A percentile compares a stretch with the other conserved stretches of the same genome.
Evolutionary conservation across 148 eudicot species (phyloP).

Genomic region (Cornus kousa): DNA sequence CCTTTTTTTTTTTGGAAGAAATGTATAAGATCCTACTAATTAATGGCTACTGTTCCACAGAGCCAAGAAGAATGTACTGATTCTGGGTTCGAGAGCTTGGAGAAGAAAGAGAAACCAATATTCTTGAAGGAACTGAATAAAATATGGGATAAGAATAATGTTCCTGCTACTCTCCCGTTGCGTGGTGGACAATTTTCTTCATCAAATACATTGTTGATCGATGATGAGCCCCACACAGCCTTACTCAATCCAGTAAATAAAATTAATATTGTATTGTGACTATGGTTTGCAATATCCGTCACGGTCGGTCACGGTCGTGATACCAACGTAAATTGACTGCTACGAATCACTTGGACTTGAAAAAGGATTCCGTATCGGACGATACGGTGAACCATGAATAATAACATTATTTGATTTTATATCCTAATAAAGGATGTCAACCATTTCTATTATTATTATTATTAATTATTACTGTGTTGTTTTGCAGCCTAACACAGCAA

Average conservation of each 20-base stretch:
- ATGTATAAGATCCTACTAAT: too few relatives aligned
- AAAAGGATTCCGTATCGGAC: too few relatives aligned
- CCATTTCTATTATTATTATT: not conserved
- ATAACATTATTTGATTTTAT: not conserved
- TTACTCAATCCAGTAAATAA: slow-evolving; percentile 40
- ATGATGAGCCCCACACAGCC: slow-evolving; percentile 37
- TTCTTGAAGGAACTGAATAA: slow-evolving; percentile 38
- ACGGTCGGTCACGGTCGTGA: too few relatives aligned
- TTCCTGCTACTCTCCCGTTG: too few relatives aligned
- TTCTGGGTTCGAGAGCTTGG: slow-evolving; percentile 30
- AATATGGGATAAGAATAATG: slow-evolving; percentile 22
- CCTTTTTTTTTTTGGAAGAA: too few relatives aligned
- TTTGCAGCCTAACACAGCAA: slow-evolving; percentile 48
- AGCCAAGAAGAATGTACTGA: slow-evolving; percentile 35
- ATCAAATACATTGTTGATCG: slow-evolving; percentile 40
- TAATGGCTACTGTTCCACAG: not conserved
- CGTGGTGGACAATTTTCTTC: slow-evolving; percentile 15
- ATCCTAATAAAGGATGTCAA: not conserved
- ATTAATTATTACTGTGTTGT: not conserved
- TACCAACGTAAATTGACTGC: too few relatives aligned
- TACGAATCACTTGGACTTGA: too few relatives aligned
- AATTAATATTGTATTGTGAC: too few relatives aligned
- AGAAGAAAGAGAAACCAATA: slow-evolving; percentile 34
- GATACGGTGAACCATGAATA: not conserved
- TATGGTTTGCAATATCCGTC: too few relatives aligned